Percentiles rank a stretch among this genome's conserved stretches.
Conservation (phyloP, 2,329 filamentous ascomycete species). For the Lachnum nothofagi region DNA sequence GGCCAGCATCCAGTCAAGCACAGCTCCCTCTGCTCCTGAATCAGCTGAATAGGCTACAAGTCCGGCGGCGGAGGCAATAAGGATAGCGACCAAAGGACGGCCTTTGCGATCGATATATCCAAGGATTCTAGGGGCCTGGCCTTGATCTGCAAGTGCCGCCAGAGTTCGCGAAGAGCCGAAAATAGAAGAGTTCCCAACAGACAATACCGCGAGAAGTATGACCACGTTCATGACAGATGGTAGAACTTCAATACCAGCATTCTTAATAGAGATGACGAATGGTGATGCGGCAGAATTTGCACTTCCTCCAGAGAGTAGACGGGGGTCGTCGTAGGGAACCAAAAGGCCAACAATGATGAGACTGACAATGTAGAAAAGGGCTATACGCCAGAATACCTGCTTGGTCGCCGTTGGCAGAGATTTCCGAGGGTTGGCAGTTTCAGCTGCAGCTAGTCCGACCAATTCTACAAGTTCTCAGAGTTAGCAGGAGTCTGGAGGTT, state of each 20-base stretch:
- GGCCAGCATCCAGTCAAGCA: constrained; percentile 76
- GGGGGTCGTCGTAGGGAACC: constrained; percentile 65
- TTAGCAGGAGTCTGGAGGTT: too few species aligned
- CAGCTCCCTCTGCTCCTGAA: constrained; percentile 45
- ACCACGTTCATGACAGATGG: constrained; percentile 93
- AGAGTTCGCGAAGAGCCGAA: constrained; percentile 89
- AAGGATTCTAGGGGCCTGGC: constrained; percentile 71
- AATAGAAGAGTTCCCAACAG: constrained; percentile 85
- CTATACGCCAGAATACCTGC: constrained; percentile 93
- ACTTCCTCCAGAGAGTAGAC: constrained; percentile 55
- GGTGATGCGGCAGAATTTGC: constrained; percentile 73
- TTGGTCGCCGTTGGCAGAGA: constrained; percentile 82
- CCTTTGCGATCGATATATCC: constrained; percentile 79
- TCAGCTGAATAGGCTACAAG: constrained; percentile 74
- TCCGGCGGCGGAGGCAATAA: constrained; percentile 61
- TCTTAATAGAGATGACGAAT: constrained; percentile 87
- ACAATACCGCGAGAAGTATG: constrained; percentile 83
- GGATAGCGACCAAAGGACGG: constrained; percentile 70
- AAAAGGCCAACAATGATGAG: constrained; percentile 76
- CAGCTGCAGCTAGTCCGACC: constrained; percentile 70
- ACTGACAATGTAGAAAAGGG: constrained; percentile 82
- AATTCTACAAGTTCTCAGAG: too few species aligned
- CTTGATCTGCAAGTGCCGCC: constrained; percentile 81
- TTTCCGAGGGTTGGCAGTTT: constrained; percentile 74
- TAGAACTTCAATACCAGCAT: constrained; percentile 74